These are phyloP conservation scores for Aspergillus sp. DNA, from an alignment of 2,329 filamentous ascomycete species.

Conservation along the genomic window DNA sequence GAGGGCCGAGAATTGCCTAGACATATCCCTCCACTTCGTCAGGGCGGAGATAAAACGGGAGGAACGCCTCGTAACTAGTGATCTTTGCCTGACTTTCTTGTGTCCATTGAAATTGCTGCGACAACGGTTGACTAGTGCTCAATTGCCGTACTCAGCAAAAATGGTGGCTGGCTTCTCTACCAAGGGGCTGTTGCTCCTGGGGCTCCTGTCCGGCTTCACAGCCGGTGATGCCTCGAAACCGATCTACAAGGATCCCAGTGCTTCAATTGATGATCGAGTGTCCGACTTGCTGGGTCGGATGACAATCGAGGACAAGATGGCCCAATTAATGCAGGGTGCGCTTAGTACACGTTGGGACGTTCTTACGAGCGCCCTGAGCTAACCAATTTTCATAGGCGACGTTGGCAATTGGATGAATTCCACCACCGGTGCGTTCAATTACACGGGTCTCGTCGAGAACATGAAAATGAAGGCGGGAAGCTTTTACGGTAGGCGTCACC, in stretches of 20 bases:
- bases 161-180: slow-evolving; percentile 19
- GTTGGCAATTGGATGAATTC: slow-evolving; percentile 71
- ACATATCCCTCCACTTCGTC: background rate
- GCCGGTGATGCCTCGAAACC: slow-evolving; percentile 19
- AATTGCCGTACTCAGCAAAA: background rate
- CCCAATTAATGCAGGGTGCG: slow-evolving; percentile 61
- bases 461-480: slow-evolving; percentile 65
- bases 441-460: slow-evolving; percentile 63
- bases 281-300: slow-evolving; percentile 67
- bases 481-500: slow-evolving; percentile 52
- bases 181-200: slow-evolving; percentile 24
- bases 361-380: background rate
- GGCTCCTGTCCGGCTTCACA: slow-evolving; percentile 19
- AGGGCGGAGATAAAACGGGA: background rate
- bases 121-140: background rate
- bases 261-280: slow-evolving; percentile 62
- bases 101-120: background rate
- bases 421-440: slow-evolving; percentile 65
- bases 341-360: background rate
- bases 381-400: slow-evolving; percentile 48
- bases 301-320: slow-evolving; percentile 71
- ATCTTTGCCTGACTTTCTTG: background rate
- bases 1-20: background rate
- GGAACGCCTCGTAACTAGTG: background rate
- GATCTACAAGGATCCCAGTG: slow-evolving; percentile 61